Base-by-base conservation (phyloP, 768 basidiomycete genomes). In the Tricholoma hemisulphureum region DNA sequence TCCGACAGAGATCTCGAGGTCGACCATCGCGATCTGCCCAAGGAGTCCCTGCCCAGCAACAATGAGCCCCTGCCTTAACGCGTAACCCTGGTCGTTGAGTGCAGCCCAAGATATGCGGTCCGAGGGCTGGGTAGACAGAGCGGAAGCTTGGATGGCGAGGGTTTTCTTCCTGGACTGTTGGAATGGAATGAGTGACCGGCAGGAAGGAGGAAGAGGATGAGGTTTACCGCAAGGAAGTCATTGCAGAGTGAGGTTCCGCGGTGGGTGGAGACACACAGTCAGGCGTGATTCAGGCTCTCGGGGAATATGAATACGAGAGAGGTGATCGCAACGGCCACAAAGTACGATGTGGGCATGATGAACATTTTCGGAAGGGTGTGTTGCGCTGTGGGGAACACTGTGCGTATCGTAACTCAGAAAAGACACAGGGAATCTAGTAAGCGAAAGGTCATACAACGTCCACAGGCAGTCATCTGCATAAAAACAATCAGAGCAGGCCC, bases 1-100 rank as follows among this genome's bases (percentile, higher is more conserved):
- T 3, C 79, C 79, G n/a, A 76, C 58, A n/a, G 77, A 78, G 6
- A 74, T 57, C 57, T 80, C 79, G 11, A 80, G 62, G 50, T 77
- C 77, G 2, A 75, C 72, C 39, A 77, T 61, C 28, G 68, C 71
- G 46, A 77, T 68, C 58, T 78, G 77, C 1, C 68, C 69, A 1
- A 67, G 57, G 6, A 79, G 69, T 3, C 55, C 68, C 20, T 75
- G 71, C 0, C 70, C 67, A 1, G 72, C 73, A 28, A 61, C 64
- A 8, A 74, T 64, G 11, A 80, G 64, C 1, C 51, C 60, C 6
- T 64, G 62, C 8, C 76, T 68, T 28, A 69, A 51, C 11, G 61
- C 61, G 18, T 63, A 59, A 6, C 71, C 73, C 45, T 65, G 58
- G 10, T 62, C 62, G 4, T 66, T 66, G 6, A 71, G 55, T 26